Base-by-base conservation (phyloP, 805 yeast genomes). In the Candida manassasensis region DNA sequence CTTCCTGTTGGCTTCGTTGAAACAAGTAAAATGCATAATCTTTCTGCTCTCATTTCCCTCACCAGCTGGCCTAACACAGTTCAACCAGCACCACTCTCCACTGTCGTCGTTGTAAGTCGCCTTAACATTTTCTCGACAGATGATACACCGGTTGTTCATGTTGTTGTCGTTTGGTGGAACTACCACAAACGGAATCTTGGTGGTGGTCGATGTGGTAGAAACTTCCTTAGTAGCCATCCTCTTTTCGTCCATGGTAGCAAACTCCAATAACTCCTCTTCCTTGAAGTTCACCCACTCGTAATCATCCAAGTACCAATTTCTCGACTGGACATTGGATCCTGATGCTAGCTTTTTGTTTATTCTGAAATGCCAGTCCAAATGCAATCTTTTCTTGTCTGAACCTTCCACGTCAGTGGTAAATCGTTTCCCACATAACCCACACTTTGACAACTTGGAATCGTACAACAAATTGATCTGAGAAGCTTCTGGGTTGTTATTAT, bases 351-450 rank as follows among this genome's bases (percentile, higher is more conserved):
- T 80, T 54, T 85, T 86, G 57, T 87, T 90, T 29, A 86, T 83
- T 48, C 97, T 75, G 66, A 87, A 88, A 65, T 90, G 97, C 97
- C 97, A 90, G 58, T 90, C 98, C 45, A 87, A 63, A 59, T 93
- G 98, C 12, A 75, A 69, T 34, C 80, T 48, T 38, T 64, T 75
- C 39, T 74, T 73, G 32, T 61, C 59, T 4, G 59, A 58, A 11
- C 87, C 94, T 32, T 69, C 73, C 2, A 59, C 63, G 22, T 79
- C 75, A 35, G 73, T 72, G 3, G 76, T 69, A 54, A 87, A 93
- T 43, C 99, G 63, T 55, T 85, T 85, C 16, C 97, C 94, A 63
- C 98, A 93, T 13, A 81, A 79, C 11, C 84, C 75, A 64, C 98
- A 93, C 57, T 87, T 90, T 42, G 83, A 75, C 3, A 93, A 78